Conservation (phyloP, 208 protist species). For the Novymonas esmeraldas region DNA sequence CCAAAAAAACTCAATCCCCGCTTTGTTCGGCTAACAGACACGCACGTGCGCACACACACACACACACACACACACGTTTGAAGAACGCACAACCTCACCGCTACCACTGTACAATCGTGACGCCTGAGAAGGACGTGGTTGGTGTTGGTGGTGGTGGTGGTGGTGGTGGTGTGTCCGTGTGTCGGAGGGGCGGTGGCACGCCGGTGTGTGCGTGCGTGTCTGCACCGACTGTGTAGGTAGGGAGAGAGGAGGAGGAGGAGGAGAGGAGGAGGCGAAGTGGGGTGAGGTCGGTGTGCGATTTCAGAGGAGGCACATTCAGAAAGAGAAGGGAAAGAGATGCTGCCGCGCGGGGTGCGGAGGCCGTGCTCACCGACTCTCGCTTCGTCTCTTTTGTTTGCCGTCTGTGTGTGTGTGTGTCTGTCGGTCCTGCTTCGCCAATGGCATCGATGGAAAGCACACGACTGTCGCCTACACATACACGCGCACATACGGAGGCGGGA, state of each 20-base stretch:
- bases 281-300: not conserved
- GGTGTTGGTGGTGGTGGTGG: too few relatives aligned
- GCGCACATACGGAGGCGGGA: not conserved
- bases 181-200: too few relatives aligned
- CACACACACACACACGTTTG: not conserved
- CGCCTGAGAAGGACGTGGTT: too few relatives aligned
- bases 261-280: not conserved
- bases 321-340: not conserved
- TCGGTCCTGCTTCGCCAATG: too few relatives aligned
- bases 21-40: not conserved
- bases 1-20: not conserved
- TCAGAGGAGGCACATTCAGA: not conserved
- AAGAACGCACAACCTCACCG: not conserved
- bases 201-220: not conserved
- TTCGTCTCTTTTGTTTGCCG: not conserved
- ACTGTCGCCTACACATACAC: too few relatives aligned
- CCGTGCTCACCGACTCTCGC: too few relatives aligned
- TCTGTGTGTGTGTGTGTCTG: slow-evolving; percentile 8
- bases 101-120: too few relatives aligned
- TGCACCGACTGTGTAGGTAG: not conserved
- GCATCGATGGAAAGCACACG: not conserved
- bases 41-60: not conserved
- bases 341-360: not conserved
- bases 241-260: not conserved
- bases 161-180: too few relatives aligned